A percentile compares a stretch with the other conserved stretches of the same genome.
These are phyloP conservation scores for Cerioporus squamosus DNA, from an alignment of 1,284 basidiomycete species.

Conservation along the genomic window DNA sequence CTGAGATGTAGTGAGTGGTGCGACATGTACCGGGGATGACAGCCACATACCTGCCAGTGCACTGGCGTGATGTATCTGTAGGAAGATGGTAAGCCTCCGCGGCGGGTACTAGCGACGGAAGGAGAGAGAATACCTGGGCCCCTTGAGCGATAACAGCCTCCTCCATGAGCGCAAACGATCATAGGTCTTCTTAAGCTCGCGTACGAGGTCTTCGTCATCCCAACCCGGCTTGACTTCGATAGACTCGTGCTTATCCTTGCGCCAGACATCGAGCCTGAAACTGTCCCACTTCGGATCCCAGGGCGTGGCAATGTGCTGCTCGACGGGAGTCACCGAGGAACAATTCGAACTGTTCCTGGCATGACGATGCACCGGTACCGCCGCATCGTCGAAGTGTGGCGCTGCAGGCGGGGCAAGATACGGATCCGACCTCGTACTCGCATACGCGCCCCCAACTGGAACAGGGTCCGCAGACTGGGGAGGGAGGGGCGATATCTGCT, in stretches of 20 bases:
- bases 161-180: conserved; percentile 13
- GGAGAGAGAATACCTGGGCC: conserved; percentile 13
- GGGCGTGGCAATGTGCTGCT: background rate
- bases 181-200: conserved; percentile 19
- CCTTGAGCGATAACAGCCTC: conserved; percentile 21
- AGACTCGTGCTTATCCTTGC: conserved; percentile 10
- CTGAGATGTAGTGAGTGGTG: background rate
- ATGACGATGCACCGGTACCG: conserved; percentile 7
- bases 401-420: background rate
- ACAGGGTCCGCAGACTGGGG: background rate
- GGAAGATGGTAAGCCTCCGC: background rate
- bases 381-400: background rate
- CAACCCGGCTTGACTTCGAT: conserved; percentile 17
- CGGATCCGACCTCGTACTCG: background rate
- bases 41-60: background rate
- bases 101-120: background rate
- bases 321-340: too few relatives aligned
- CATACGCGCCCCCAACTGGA: background rate
- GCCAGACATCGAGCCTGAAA: conserved; percentile 23
- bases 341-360: background rate
- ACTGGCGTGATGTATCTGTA: conserved; percentile 9
- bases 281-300: conserved; percentile 24
- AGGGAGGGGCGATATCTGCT: background rate
- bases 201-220: conserved; percentile 26
- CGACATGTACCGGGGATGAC: too few relatives aligned